Evolutionary conservation across 148 eudicot genomes (phyloP).

Genomic region (Limonium bicolor): DNA sequence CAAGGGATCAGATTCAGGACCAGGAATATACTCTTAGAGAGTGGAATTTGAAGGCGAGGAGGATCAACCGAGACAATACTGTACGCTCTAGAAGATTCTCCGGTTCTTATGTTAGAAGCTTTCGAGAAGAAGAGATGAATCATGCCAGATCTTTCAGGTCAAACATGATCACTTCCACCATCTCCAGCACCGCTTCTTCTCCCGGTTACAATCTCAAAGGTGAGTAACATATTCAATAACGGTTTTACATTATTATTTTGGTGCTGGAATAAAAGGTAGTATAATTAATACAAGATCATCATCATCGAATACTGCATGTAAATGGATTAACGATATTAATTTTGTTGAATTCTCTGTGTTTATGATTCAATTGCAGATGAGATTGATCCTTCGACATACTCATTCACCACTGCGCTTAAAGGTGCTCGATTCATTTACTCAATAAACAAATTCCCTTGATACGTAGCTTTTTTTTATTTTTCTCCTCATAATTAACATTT

Average conservation of each 20-base stretch:
- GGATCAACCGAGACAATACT: slow-evolving; percentile 44
- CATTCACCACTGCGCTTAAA: slow-evolving; percentile 82
- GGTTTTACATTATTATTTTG: not conserved
- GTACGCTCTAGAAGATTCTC: slow-evolving; percentile 61
- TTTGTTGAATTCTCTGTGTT: not conserved
- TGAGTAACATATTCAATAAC: no score
- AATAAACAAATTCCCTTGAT: not conserved
- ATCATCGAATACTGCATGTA: no score
- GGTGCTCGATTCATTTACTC: slow-evolving; percentile 32
- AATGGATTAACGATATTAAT: not conserved
- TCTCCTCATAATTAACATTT: not conserved
- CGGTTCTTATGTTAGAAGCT: slow-evolving; percentile 48
- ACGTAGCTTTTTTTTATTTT: not conserved
- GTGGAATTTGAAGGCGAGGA: slow-evolving; percentile 59
- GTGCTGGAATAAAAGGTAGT: not conserved
- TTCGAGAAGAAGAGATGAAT: slow-evolving; percentile 28
- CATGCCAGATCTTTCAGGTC: slow-evolving; percentile 46
- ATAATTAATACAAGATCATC: no score
- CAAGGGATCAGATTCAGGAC: no score
- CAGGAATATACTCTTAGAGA: slow-evolving; percentile 43
- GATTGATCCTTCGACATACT: slow-evolving; percentile 88
- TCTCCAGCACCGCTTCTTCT: slow-evolving; percentile 90
- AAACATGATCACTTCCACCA: slow-evolving; percentile 35
- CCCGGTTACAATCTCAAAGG: slow-evolving; percentile 76
- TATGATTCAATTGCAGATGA: slow-evolving; percentile 65